phyloP scores from a whole-genome alignment of 176 grass and related monocot genomes.

The Avena insularis region DNA sequence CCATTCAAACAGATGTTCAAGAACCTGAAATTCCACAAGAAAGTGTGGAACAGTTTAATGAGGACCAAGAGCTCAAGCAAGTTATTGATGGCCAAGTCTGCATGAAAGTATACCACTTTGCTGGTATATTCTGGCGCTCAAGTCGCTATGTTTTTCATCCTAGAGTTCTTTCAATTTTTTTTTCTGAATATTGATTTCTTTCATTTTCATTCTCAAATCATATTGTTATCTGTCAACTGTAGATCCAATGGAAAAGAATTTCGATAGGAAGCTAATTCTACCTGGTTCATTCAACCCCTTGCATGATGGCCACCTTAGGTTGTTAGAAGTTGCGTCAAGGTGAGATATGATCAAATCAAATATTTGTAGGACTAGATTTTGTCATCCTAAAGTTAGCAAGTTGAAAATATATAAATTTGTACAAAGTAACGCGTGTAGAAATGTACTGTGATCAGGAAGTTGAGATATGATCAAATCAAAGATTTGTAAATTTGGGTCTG shows the following conservation, averaged over 20 bases:
- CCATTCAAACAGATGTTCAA: constrained; percentile 62
- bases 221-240: constrained; percentile 41
- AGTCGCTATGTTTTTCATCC: constrained; percentile 23
- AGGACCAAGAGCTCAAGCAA: constrained; percentile 86
- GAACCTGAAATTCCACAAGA: constrained; percentile 75
- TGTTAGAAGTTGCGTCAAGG: constrained; percentile 85
- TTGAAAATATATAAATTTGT: constrained; percentile 18
- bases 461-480: neutral
- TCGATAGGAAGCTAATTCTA: constrained; percentile 76
- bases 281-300: constrained; percentile 99
- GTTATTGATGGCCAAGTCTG: constrained; percentile 90
- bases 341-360: constrained; percentile 39
- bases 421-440: neutral
- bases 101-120: constrained; percentile 85
- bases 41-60: constrained; percentile 67
- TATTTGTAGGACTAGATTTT: neutral
- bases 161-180: constrained; percentile 27
- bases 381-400: constrained; percentile 22
- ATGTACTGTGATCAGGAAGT: constrained; percentile 14
- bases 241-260: constrained; percentile 54
- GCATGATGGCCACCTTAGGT: constrained; percentile 92
- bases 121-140: constrained; percentile 41
- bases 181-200: too few species aligned
- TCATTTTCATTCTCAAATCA: constrained; percentile 15
- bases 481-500: neutral